Evolutionary conservation across 306 rosid genomes (phyloP).

Genomic region (Medicago arabica): DNA sequence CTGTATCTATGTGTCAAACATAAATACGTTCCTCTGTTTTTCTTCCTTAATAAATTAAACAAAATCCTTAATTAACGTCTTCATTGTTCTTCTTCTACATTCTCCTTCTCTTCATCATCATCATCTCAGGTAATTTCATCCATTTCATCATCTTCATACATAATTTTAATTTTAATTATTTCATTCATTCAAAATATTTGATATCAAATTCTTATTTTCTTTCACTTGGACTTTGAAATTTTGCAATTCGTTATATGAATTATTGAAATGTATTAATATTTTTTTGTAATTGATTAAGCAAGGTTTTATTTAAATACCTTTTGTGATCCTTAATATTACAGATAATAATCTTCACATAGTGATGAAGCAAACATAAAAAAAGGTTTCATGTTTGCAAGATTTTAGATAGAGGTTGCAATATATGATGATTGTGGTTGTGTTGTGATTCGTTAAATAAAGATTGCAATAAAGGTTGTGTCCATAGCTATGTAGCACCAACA

Average conservation of each 20-base stretch:
- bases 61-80: not conserved
- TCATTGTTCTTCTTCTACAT: constrained; percentile 7
- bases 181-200: not conserved
- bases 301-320: too few relatives aligned
- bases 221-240: not conserved
- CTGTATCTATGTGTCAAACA: not conserved
- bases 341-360: not conserved
- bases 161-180: not conserved
- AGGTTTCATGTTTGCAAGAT: not conserved
- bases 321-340: not conserved
- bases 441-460: not conserved
- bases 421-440: too few relatives aligned
- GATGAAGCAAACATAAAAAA: not conserved
- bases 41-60: too few relatives aligned
- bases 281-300: too few relatives aligned
- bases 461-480: not conserved
- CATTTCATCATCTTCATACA: not conserved
- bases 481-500: not conserved
- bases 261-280: too few relatives aligned
- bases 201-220: not conserved
- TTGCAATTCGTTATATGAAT: not conserved
- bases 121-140: constrained; percentile 34
- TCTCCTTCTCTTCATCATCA: constrained; percentile 3
- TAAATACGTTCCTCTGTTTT: not conserved
- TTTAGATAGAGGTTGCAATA: not conserved